A percentile compares a stretch with the other conserved stretches of the same genome.
These are phyloP conservation scores for Diaporthe vaccinii DNA, from an alignment of 2,329 filamentous ascomycete species.

Conservation along the genomic window DNA sequence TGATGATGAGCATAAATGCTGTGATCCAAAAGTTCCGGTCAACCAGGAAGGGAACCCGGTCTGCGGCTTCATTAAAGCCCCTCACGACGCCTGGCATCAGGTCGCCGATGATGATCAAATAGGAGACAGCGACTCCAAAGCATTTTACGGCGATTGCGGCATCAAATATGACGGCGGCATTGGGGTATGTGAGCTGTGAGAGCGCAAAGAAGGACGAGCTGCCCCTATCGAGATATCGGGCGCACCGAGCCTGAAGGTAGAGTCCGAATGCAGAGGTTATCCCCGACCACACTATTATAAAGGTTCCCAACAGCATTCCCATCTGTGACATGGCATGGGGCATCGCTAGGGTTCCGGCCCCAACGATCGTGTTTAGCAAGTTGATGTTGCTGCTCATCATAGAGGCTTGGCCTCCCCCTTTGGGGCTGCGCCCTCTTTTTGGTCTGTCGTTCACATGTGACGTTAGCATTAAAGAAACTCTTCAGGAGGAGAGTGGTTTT, in stretches of 20 bases:
- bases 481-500: neutral
- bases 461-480: slow-evolving; percentile 35
- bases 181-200: slow-evolving; percentile 96
- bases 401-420: slow-evolving; percentile 85
- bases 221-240: slow-evolving; percentile 91
- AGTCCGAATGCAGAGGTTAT: slow-evolving; percentile 91
- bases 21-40: slow-evolving; percentile 98
- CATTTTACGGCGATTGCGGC: slow-evolving; percentile 97
- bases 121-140: slow-evolving; percentile 96
- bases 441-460: slow-evolving; percentile 52
- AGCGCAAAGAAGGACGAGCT: slow-evolving; percentile 95
- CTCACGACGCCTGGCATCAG: slow-evolving; percentile 94
- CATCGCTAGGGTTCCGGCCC: slow-evolving; percentile 94
- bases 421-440: slow-evolving; percentile 73
- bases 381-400: slow-evolving; percentile 95
- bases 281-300: slow-evolving; percentile 93
- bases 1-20: slow-evolving; percentile 95
- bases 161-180: slow-evolving; percentile 95
- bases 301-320: slow-evolving; percentile 86
- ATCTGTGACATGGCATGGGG: slow-evolving; percentile 96
- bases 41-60: slow-evolving; percentile 79
- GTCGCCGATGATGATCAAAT: slow-evolving; percentile 98
- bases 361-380: slow-evolving; percentile 95
- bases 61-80: slow-evolving; percentile 79
- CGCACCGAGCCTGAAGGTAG: slow-evolving; percentile 94